phyloP scores from a whole-genome alignment of 2,329 filamentous ascomycete genomes.

The Ilyonectria sp. region DNA sequence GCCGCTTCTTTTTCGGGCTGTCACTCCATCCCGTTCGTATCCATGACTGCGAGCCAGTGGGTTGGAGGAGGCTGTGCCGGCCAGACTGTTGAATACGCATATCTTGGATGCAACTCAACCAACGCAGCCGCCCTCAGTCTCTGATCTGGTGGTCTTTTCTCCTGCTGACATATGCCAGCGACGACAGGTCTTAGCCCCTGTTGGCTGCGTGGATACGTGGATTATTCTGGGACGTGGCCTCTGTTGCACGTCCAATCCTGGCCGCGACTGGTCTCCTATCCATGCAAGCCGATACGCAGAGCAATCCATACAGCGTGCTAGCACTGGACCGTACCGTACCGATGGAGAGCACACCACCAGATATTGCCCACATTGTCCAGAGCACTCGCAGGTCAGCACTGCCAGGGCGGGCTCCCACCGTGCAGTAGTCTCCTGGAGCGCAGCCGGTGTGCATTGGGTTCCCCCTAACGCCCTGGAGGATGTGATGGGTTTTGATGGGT shows the following conservation, averaged over 20 bases:
- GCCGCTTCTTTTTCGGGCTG: conserved; percentile 6
- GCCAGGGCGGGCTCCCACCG: not conserved
- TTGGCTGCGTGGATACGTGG: conserved; percentile 16
- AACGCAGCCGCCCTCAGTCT: not conserved
- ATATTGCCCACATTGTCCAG: not conserved
- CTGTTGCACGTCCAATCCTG: not conserved
- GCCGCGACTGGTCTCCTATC: conserved; percentile 12
- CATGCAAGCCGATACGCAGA: not conserved
- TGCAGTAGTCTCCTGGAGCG: conserved; percentile 16
- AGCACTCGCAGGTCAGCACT: conserved; percentile 10
- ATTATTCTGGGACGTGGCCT: conserved; percentile 18
- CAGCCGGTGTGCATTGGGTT: conserved; percentile 7
- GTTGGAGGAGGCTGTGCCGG: conserved; percentile 19
- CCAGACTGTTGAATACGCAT: not conserved
- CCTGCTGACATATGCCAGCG: conserved; percentile 27
- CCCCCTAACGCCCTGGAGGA: conserved; percentile 2
- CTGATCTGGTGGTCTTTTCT: not conserved
- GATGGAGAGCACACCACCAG: conserved; percentile 7
- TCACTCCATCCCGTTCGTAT: conserved; percentile 28
- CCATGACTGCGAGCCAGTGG: conserved; percentile 17
- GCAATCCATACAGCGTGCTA: conserved; percentile 18
- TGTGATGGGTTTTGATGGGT: conserved; percentile 14
- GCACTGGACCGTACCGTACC: conserved; percentile 2
- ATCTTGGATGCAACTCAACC: conserved; percentile 1
- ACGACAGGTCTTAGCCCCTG: not conserved